These are phyloP conservation scores for Trametes gibbosa DNA, from an alignment of 768 basidiomycete genomes.

Conservation along the genomic window DNA sequence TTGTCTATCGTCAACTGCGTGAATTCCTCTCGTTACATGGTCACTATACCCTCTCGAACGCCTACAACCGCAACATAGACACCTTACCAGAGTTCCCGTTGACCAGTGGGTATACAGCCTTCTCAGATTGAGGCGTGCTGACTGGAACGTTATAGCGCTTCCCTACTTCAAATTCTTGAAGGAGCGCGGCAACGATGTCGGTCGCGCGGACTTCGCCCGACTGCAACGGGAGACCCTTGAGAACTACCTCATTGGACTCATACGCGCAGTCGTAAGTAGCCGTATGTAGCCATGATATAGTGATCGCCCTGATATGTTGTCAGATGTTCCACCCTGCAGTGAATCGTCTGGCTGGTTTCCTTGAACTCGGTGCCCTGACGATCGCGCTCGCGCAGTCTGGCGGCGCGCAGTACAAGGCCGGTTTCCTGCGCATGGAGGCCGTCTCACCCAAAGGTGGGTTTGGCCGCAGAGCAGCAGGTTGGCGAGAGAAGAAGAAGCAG, in stretches of 20 bases:
- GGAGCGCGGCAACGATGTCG: constrained; percentile 48
- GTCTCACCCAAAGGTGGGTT: constrained; percentile 47
- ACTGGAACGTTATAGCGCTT: constrained; percentile 48
- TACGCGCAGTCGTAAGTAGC: constrained; percentile 73
- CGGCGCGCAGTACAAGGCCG: constrained; percentile 89
- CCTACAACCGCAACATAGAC: constrained; percentile 67
- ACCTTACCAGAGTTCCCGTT: constrained; percentile 90
- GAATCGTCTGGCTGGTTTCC: constrained; percentile 84
- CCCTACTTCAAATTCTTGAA: constrained; percentile 88
- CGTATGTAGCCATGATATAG: background rate
- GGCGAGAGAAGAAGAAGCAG: constrained; percentile 65
- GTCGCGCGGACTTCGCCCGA: constrained; percentile 74
- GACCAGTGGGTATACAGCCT: constrained; percentile 49
- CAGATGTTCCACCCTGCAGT: constrained; percentile 96
- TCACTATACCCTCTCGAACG: constrained; percentile 85
- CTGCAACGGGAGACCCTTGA: constrained; percentile 82
- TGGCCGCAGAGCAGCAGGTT: constrained; percentile 46
- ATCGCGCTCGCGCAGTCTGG: constrained; percentile 77
- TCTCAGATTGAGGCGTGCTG: background rate
- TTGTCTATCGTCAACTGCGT: constrained; percentile 88
- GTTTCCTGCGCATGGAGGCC: constrained; percentile 64
- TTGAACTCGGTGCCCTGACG: constrained; percentile 89
- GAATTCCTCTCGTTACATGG: constrained; percentile 90
- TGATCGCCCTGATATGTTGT: background rate
- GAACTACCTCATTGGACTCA: constrained; percentile 82